These are phyloP conservation scores for Arthrobotrys musiformis DNA, from an alignment of 2,329 filamentous ascomycete species.

Conservation along the genomic window DNA sequence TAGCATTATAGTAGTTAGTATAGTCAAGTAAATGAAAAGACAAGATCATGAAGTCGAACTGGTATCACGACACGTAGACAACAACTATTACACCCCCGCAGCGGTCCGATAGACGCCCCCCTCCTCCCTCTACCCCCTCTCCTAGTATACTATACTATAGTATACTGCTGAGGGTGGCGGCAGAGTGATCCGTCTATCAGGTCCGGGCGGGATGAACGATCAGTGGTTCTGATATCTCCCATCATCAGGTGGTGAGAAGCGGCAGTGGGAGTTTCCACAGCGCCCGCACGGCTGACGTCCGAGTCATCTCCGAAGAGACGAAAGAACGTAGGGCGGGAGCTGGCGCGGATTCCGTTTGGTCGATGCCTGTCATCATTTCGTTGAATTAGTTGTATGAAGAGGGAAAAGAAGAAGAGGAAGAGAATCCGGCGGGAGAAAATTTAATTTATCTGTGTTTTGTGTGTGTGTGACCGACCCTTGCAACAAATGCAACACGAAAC, in stretches of 20 bases:
- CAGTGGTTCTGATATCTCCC: conserved; percentile 52
- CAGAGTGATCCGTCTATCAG: not conserved
- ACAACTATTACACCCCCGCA: conserved; percentile 41
- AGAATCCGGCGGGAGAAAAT: conserved; percentile 7
- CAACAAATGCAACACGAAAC: not conserved
- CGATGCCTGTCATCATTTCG: conserved; percentile 55
- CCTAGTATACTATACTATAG: too few species aligned
- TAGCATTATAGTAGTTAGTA: not conserved
- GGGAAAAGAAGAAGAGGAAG: conserved; percentile 24
- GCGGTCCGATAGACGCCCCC: not conserved
- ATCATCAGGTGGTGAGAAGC: conserved; percentile 46
- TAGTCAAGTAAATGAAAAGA: conserved; percentile 9
- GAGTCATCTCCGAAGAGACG: conserved; percentile 37
- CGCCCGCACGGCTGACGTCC: conserved; percentile 53
- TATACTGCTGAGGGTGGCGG: not conserved
- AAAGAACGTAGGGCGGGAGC: conserved; percentile 52
- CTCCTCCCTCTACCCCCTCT: not conserved
- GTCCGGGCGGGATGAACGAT: conserved; percentile 41
- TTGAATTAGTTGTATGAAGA: conserved; percentile 57
- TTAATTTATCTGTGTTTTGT: conserved; percentile 20
- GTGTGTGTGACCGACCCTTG: conserved; percentile 4
- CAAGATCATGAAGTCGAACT: not conserved
- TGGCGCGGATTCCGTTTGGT: conserved; percentile 50
- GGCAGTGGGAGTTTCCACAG: conserved; percentile 56
- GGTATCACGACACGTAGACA: conserved; percentile 21